phyloP scores from a whole-genome alignment of 1,139 yeast species.

The Meyerozyma smithsonii region DNA sequence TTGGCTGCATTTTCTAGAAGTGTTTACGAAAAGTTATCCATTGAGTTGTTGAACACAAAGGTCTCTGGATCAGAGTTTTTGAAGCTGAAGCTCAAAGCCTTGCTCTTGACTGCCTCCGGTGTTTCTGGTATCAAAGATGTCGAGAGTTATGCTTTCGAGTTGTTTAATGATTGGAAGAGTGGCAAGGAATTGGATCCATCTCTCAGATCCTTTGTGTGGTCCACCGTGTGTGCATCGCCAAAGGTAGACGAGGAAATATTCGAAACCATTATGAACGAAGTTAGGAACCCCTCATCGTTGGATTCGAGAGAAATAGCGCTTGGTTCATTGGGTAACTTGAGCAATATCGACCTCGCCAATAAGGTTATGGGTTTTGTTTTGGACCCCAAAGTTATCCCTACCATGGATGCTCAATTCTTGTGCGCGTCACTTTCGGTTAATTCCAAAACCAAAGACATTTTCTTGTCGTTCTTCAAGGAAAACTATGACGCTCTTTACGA shows the following conservation, averaged over 20 bases:
- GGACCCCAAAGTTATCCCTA: slow-evolving; percentile 46
- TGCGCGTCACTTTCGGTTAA: slow-evolving; percentile 51
- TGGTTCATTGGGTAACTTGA: slow-evolving; percentile 54
- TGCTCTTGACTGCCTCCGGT: slow-evolving; percentile 51
- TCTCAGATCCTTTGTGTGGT: slow-evolving; percentile 49
- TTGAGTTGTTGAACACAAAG: slow-evolving; percentile 30
- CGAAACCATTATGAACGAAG: slow-evolving; percentile 45
- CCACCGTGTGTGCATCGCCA: slow-evolving; percentile 43
- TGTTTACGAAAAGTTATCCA: slow-evolving; percentile 39
- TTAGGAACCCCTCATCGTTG: slow-evolving; percentile 52
- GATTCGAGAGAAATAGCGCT: slow-evolving; percentile 68
- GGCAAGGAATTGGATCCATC: slow-evolving; percentile 48
- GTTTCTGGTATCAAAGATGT: slow-evolving; percentile 45
- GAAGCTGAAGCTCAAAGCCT: slow-evolving; percentile 46
- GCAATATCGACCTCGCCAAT: slow-evolving; percentile 30
- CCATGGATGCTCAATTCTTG: slow-evolving; percentile 67
- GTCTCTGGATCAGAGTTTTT: slow-evolving; percentile 31
- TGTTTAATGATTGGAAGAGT: slow-evolving; percentile 36
- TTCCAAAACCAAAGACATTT: slow-evolving; percentile 39
- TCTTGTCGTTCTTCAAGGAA: slow-evolving; percentile 53
- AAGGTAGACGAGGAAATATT: slow-evolving; percentile 40
- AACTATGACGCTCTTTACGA: slow-evolving; percentile 48
- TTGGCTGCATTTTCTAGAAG: slow-evolving; percentile 37
- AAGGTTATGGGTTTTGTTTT: slow-evolving; percentile 36
- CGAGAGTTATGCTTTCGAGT: slow-evolving; percentile 37